phyloP scores from a whole-genome alignment of 495 filamentous ascomycete species.

The Aspergillus hancockii region DNA sequence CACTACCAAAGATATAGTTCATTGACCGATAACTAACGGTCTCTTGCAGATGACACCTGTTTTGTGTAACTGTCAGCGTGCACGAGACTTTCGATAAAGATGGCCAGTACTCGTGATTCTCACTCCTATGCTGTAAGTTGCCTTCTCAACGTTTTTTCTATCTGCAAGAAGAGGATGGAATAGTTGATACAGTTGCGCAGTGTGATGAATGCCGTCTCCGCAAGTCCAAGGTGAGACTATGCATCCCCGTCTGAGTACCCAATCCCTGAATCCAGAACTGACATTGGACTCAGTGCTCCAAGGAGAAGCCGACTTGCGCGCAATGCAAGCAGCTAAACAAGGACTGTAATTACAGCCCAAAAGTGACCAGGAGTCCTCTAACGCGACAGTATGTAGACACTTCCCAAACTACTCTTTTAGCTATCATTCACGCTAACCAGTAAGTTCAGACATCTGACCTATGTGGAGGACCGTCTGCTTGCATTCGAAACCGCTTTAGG shows the following conservation, averaged over 20 bases:
- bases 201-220: conserved; percentile 53
- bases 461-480: conserved; percentile 50
- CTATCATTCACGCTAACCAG: not conserved
- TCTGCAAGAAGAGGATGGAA: not conserved
- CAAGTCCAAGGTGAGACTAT: conserved; percentile 46
- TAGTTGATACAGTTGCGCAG: conserved; percentile 21
- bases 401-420: not conserved
- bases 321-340: conserved; percentile 48
- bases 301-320: conserved; percentile 45
- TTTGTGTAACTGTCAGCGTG: conserved; percentile 38
- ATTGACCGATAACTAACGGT: conserved; percentile 25
- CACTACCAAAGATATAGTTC: conserved; percentile 6
- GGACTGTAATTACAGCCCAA: conserved; percentile 52
- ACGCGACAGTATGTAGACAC: conserved; percentile 43
- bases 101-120: conserved; percentile 50
- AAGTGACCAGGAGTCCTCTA: conserved; percentile 47
- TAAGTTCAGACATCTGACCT: conserved; percentile 44
- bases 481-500: conserved; percentile 47
- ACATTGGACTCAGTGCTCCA: conserved; percentile 42
- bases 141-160: not conserved
- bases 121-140: conserved; percentile 50
- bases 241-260: not conserved
- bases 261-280: conserved; percentile 5
- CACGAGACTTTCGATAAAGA: conserved; percentile 39
- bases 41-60: conserved; percentile 38